phyloP scores from a whole-genome alignment of 257 asterid species.

The Asclepias syriaca region DNA sequence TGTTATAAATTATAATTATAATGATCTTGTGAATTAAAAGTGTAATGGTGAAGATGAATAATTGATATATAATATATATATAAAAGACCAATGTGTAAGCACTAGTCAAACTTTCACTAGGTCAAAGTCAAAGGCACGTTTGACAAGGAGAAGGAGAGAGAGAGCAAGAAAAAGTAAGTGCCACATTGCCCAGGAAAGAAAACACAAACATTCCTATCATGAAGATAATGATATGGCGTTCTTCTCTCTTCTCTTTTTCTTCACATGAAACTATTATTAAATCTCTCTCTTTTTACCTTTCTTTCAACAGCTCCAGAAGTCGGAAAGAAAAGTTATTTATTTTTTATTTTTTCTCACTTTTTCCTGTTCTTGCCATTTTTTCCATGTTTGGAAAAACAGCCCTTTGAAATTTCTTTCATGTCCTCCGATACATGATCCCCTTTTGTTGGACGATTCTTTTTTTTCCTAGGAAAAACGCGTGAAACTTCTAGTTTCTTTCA shows the following conservation, averaged over 20 bases:
- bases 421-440: background rate
- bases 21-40: too few relatives aligned
- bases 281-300: too few relatives aligned
- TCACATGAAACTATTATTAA: too few relatives aligned
- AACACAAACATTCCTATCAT: too few relatives aligned
- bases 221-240: too few relatives aligned
- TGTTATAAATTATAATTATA: too few relatives aligned
- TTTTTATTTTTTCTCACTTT: background rate
- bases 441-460: background rate
- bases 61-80: too few relatives aligned
- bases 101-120: background rate
- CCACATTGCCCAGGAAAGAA: background rate
- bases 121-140: slow-evolving; percentile 5
- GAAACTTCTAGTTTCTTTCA: background rate
- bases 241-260: too few relatives aligned
- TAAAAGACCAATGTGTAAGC: background rate
- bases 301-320: background rate
- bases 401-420: background rate
- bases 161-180: background rate
- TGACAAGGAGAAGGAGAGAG: background rate
- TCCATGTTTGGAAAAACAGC: slow-evolving; percentile 1
- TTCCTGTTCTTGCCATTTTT: background rate
- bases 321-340: background rate
- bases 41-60: too few relatives aligned
- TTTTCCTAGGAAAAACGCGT: slow-evolving; percentile 23